phyloP scores from a whole-genome alignment of 2,329 filamentous ascomycete species.

The Didymella glomerata region DNA sequence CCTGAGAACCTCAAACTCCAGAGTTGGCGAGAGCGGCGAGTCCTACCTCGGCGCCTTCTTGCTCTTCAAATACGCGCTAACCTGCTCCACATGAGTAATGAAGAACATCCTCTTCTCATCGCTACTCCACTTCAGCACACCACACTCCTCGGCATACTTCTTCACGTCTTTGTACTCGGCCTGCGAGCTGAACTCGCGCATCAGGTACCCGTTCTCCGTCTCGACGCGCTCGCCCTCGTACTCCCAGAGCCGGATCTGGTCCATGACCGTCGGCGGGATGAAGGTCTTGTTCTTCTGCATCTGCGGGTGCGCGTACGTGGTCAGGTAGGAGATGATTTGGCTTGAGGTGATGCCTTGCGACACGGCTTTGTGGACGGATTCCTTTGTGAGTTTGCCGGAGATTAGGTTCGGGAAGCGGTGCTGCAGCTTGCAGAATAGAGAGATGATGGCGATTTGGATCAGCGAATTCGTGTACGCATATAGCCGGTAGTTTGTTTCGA shows the following conservation, averaged over 20 bases:
- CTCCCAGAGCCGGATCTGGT: slow-evolving; percentile 98
- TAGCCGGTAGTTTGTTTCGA: slow-evolving; percentile 97
- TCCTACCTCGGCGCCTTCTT: slow-evolving; percentile 32
- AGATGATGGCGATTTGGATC: slow-evolving; percentile 91
- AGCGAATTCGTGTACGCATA: slow-evolving; percentile 97
- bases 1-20: neutral
- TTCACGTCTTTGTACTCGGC: slow-evolving; percentile 75
- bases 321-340: slow-evolving; percentile 93
- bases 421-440: slow-evolving; percentile 85
- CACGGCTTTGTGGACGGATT: slow-evolving; percentile 87
- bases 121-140: slow-evolving; percentile 87
- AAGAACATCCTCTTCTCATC: slow-evolving; percentile 86
- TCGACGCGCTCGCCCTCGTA: slow-evolving; percentile 95
- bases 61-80: slow-evolving; percentile 78
- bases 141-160: slow-evolving; percentile 85
- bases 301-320: slow-evolving; percentile 92
- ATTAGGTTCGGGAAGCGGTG: slow-evolving; percentile 96
- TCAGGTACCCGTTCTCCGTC: slow-evolving; percentile 81
- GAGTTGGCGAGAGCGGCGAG: neutral
- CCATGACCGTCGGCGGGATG: slow-evolving; percentile 92
- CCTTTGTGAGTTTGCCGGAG: slow-evolving; percentile 86
- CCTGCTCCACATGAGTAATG: slow-evolving; percentile 88
- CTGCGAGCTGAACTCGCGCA: slow-evolving; percentile 81
- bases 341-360: slow-evolving; percentile 90
- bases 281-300: slow-evolving; percentile 81